These are phyloP conservation scores for Cercophora samala DNA, from an alignment of 495 filamentous ascomycete species.

Conservation along the genomic window DNA sequence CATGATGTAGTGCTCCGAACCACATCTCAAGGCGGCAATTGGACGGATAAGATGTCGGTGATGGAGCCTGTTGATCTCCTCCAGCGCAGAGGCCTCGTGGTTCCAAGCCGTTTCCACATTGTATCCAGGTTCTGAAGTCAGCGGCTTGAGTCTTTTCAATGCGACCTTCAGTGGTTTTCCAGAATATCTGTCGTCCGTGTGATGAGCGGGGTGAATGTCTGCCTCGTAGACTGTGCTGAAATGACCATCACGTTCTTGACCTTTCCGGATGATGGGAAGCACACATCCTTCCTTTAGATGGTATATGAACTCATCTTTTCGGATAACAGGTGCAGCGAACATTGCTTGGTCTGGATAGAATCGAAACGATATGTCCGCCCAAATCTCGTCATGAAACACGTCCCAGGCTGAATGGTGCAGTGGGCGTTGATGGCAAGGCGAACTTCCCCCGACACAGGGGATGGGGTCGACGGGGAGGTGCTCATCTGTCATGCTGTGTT, in stretches of 20 bases:
- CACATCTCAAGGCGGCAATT: slow-evolving; percentile 8
- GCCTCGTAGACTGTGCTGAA: slow-evolving; percentile 8
- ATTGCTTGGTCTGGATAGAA: slow-evolving; percentile 13
- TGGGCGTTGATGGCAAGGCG: neutral
- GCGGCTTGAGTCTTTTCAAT: slow-evolving; percentile 4
- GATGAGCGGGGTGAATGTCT: neutral
- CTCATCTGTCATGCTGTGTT: neutral
- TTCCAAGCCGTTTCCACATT: slow-evolving; percentile 1
- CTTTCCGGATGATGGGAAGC: neutral
- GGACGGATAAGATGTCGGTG: slow-evolving; percentile 9
- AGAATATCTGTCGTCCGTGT: neutral
- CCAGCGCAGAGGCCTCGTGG: slow-evolving; percentile 5
- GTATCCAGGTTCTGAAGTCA: neutral
- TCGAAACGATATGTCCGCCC: neutral
- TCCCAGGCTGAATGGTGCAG: neutral
- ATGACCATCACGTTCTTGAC: neutral
- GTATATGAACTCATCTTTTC: slow-evolving; percentile 8
- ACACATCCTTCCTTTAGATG: slow-evolving; percentile 1
- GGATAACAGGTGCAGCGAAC: slow-evolving; percentile 7
- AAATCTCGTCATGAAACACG: slow-evolving; percentile 1
- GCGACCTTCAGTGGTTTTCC: neutral
- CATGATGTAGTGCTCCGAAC: slow-evolving; percentile 8
- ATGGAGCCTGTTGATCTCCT: slow-evolving; percentile 7
- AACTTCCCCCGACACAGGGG: neutral
- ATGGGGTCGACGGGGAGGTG: neutral